A percentile compares a stretch with the other conserved stretches of the same genome.
Conservation (phyloP, 2,329 filamentous ascomycete genomes). For the Talaromyces verruculosus region DNA sequence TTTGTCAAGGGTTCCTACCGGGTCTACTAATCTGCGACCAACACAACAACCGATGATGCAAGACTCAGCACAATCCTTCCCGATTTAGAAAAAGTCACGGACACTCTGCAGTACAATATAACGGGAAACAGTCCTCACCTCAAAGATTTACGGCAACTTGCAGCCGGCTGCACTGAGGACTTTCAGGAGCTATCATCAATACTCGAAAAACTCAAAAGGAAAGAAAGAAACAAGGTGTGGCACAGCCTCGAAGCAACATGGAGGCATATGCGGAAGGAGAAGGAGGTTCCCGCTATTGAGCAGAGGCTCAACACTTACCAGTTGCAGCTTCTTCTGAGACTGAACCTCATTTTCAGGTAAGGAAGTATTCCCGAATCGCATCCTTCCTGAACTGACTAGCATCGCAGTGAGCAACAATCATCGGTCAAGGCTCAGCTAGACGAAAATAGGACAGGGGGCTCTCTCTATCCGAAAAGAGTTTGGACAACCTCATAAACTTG, state of each 20-base stretch:
- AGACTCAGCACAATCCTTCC: neutral
- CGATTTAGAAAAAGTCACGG: neutral
- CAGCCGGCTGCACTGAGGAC: neutral
- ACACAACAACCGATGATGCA: conserved; percentile 6
- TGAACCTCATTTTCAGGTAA: conserved; percentile 23
- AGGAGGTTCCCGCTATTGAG: conserved; percentile 25
- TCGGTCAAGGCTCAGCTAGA: conserved; percentile 8
- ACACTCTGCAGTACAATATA: conserved; percentile 9
- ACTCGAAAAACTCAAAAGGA: conserved; percentile 16
- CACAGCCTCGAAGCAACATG: conserved; percentile 23
- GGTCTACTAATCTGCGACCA: conserved; percentile 19
- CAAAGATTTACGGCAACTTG: conserved; percentile 18
- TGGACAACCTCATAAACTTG: neutral
- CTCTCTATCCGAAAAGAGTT: neutral
- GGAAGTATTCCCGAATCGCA: neutral
- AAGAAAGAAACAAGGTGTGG: conserved; percentile 22
- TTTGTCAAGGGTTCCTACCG: conserved; percentile 25
- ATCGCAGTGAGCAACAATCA: conserved; percentile 13
- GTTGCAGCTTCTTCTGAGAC: conserved; percentile 24
- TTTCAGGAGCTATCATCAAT: conserved; percentile 3
- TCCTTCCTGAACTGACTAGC: neutral
- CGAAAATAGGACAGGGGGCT: neutral
- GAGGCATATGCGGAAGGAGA: conserved; percentile 24
- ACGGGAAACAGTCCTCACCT: conserved; percentile 19
- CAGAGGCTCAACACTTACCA: conserved; percentile 20